Base-by-base conservation (phyloP, 2,329 filamentous ascomycete species). In the Aureobasidium sp. region DNA sequence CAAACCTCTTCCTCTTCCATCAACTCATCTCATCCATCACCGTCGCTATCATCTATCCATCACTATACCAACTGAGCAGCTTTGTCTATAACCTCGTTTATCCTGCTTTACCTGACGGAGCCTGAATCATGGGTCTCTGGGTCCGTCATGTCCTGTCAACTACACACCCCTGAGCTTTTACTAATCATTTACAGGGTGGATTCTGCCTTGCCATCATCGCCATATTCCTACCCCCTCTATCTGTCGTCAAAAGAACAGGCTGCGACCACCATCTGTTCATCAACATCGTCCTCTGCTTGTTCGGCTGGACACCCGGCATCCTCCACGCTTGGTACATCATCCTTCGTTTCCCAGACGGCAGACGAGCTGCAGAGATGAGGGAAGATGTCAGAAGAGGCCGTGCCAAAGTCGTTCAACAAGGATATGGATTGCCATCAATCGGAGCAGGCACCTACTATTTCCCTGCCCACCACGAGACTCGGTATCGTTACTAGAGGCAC, bases 231-330 rank as follows among this genome's bases (percentile, higher is more conserved):
- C 91, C 91, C 60, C 91, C 91, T 73, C 79, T 96, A 52, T 90
- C 90, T 79, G 91, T 96, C 74, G 91, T 95, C 82, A 86, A 95
- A 67, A 90, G 95, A 84, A 84, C 87, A 67, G 91, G 91, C 71
- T 96, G 91, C 79, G 87, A 86, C 73, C 84, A 85, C 68, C 88
- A 94, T 74, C 80, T 96, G 71, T 80, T 92, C 77, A 92, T 96
- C 83, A 95, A 94, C 86, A 90, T 95, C 77, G 81, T 90, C 71
- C 80, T 95, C 76, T 94, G 89, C 68, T 84, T 90, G 69, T 41
- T 51, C 9, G 56, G 62, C n/a, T 61, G 62, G 62, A 37, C 58
- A 17, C 62, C 62, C 8, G 62, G 62, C 5, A 20, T 63, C 11
- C 15, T 63, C 12, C 49, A 63, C 25, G 62, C 62, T 25, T 63